Evolutionary conservation across 768 basidiomycete genomes (phyloP).

Genomic region (Lentinula raphanica): DNA sequence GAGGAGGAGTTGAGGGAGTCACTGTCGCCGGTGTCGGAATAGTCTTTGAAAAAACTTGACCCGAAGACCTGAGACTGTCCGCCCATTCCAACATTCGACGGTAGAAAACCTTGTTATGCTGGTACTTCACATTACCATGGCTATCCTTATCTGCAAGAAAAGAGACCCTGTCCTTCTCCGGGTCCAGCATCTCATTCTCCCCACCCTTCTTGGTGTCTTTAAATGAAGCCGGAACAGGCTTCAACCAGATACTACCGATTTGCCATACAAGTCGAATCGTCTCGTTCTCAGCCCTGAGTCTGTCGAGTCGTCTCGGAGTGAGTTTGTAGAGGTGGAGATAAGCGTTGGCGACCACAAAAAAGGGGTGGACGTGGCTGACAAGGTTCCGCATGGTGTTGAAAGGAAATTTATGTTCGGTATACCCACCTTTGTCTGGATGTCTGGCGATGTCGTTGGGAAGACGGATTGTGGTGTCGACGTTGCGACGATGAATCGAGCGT

Average conservation of each 20-base stretch:
- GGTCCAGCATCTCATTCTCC: no score
- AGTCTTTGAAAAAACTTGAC: no score
- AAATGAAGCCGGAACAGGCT: no score
- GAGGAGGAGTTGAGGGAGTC: no score
- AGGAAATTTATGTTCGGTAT: neutral
- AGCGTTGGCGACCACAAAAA: neutral
- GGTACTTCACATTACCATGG: no score
- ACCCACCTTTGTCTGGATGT: neutral
- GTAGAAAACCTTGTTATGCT: no score
- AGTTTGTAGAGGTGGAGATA: neutral
- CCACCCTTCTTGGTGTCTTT: no score
- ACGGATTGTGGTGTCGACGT: neutral
- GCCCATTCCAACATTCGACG: no score
- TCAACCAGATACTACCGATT: no score
- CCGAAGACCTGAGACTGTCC: no score
- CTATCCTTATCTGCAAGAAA: no score
- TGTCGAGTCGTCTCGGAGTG: neutral
- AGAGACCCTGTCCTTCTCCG: neutral
- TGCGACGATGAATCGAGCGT: conserved; percentile 5
- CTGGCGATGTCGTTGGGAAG: neutral
- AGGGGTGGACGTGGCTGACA: neutral
- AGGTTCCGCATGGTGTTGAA: conserved; percentile 3
- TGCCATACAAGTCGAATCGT: neutral
- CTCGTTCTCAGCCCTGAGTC: neutral
- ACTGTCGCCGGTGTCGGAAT: no score